phyloP scores from a whole-genome alignment of 768 basidiomycete species.

The Hypholoma sublateritium region DNA sequence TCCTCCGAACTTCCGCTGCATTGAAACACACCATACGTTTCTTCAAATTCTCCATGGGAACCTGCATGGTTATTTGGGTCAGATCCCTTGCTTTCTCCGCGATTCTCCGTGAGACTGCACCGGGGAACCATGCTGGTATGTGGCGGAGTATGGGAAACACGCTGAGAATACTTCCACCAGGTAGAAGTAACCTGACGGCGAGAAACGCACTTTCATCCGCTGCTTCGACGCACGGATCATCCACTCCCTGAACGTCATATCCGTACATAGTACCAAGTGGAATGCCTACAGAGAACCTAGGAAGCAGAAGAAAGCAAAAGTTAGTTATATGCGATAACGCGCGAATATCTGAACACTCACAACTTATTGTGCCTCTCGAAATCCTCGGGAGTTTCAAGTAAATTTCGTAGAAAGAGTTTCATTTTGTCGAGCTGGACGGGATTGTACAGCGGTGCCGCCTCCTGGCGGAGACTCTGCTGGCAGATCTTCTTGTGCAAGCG shows the following conservation, averaged over 20 bases:
- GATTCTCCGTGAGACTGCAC: background rate
- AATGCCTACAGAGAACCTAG: background rate
- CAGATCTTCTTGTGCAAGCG: too few relatives aligned
- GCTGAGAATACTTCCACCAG: conserved; percentile 12
- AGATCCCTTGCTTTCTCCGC: background rate
- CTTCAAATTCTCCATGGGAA: background rate
- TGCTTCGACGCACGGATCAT: conserved; percentile 14
- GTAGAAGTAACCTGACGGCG: background rate
- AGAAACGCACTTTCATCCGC: conserved; percentile 8
- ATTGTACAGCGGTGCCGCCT: conserved; percentile 27
- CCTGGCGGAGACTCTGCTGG: too few relatives aligned
- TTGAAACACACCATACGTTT: background rate
- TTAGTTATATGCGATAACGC: too few relatives aligned
- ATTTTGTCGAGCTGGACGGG: conserved; percentile 27
- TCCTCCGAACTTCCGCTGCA: background rate
- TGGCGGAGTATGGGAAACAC: conserved; percentile 12
- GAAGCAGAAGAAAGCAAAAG: background rate
- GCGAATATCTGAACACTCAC: background rate
- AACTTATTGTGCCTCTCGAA: conserved; percentile 13
- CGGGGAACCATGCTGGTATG: conserved; percentile 17
- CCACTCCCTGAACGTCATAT: conserved; percentile 11
- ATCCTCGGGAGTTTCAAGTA: conserved; percentile 17
- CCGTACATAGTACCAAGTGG: conserved; percentile 16
- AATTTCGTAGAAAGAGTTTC: conserved; percentile 26
- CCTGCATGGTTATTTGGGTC: background rate